These are phyloP conservation scores for Termitomyces sp. DNA, from an alignment of 768 basidiomycete genomes.

Conservation along the genomic window DNA sequence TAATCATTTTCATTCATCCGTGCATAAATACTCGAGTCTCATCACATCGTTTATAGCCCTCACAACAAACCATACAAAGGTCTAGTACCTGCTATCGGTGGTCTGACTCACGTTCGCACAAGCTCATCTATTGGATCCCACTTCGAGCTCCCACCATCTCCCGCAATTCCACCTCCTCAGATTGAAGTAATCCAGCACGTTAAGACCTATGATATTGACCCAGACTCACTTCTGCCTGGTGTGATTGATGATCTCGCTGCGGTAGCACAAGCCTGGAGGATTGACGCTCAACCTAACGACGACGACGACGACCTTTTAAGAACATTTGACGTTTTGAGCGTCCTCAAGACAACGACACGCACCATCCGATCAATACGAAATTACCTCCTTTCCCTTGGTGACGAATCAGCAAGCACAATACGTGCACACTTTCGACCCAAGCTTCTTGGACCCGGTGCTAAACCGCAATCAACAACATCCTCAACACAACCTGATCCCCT, in stretches of 20 bases:
- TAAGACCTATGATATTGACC: slow-evolving; percentile 68
- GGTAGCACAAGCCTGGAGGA: slow-evolving; percentile 59
- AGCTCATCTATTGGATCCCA: slow-evolving; percentile 38
- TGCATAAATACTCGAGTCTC: not conserved
- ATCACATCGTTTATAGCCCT: slow-evolving; percentile 20
- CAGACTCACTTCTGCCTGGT: slow-evolving; percentile 70
- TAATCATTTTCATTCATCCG: not conserved
- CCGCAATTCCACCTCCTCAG: slow-evolving; percentile 42
- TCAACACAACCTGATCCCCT: slow-evolving; percentile 49
- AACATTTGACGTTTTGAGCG: slow-evolving; percentile 56
- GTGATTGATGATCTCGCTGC: slow-evolving; percentile 70
- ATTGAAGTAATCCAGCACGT: slow-evolving; percentile 49
- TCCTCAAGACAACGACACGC: slow-evolving; percentile 74
- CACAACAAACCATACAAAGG: slow-evolving; percentile 50
- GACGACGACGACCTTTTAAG: slow-evolving; percentile 8
- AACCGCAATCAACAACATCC: slow-evolving; percentile 28
- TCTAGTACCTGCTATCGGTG: slow-evolving; percentile 75
- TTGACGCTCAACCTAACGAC: slow-evolving; percentile 26
- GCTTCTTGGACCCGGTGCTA: slow-evolving; percentile 28
- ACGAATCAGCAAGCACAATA: slow-evolving; percentile 57
- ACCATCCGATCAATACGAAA: slow-evolving; percentile 81
- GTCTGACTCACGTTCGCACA: slow-evolving; percentile 39
- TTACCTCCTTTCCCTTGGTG: slow-evolving; percentile 77
- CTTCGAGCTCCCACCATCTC: slow-evolving; percentile 69
- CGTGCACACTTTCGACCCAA: slow-evolving; percentile 55